Evolutionary conservation across 805 yeast genomes (phyloP).

Genomic region (Candida vartiovaarae): DNA sequence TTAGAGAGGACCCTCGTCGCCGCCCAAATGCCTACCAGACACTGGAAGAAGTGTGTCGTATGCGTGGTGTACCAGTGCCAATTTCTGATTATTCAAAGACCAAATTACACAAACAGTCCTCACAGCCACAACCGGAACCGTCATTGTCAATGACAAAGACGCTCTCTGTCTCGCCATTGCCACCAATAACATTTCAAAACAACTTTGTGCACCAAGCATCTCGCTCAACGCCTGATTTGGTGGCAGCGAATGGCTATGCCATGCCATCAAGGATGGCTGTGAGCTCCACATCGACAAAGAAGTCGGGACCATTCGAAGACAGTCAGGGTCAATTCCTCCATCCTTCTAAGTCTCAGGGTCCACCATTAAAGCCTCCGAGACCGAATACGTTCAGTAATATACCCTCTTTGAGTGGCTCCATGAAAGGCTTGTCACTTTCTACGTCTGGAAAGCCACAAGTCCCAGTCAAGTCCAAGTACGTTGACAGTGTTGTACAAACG

Average conservation of each 20-base stretch:
- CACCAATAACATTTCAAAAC: background rate
- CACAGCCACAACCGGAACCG: slow-evolving; percentile 1
- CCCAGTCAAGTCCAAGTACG: slow-evolving; percentile 18
- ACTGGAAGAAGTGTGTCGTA: slow-evolving; percentile 56
- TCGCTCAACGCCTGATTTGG: background rate
- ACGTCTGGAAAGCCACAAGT: slow-evolving; percentile 5
- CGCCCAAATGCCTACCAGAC: slow-evolving; percentile 73
- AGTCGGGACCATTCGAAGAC: slow-evolving; percentile 7
- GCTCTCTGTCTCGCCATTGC: slow-evolving; percentile 1
- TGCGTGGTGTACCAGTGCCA: slow-evolving; percentile 45
- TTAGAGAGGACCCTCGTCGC: slow-evolving; percentile 58
- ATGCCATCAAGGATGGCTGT: no score
- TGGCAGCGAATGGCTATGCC: no score
- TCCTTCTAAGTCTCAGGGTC: background rate
- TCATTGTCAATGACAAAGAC: background rate
- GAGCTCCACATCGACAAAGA: background rate
- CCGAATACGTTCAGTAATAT: slow-evolving; percentile 7
- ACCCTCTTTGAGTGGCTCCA: slow-evolving; percentile 15
- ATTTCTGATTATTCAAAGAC: slow-evolving; percentile 30
- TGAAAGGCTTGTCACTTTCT: slow-evolving; percentile 16
- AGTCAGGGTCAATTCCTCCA: slow-evolving; percentile 2
- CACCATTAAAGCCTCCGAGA: slow-evolving; percentile 19
- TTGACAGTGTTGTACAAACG: slow-evolving; percentile 23
- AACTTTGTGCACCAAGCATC: background rate
- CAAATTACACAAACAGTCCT: slow-evolving; percentile 14